Conservation (phyloP, 2,329 filamentous ascomycete genomes). For the Paracoccidioides lutzii region DNA sequence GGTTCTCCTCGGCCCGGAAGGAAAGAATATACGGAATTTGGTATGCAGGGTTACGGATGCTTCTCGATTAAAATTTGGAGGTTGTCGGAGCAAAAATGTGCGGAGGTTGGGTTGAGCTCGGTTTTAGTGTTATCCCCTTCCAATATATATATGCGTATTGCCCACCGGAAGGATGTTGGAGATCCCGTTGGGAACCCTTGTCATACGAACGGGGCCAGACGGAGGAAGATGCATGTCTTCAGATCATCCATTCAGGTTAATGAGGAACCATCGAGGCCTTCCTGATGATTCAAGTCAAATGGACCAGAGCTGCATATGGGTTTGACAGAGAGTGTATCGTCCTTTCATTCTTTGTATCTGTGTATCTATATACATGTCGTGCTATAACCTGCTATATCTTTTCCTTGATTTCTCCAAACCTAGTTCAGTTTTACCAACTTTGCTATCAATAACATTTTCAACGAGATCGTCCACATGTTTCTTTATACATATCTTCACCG, state of each 20-base stretch:
- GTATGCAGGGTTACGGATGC: slow-evolving; percentile 71
- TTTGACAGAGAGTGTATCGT: slow-evolving; percentile 2
- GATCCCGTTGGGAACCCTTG: not conserved
- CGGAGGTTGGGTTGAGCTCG: slow-evolving; percentile 58
- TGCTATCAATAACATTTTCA: not conserved
- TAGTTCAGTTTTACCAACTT: not conserved
- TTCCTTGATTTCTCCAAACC: not conserved
- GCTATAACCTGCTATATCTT: slow-evolving; percentile 7
- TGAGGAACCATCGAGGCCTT: too few relatives aligned
- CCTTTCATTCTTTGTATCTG: slow-evolving; percentile 6
- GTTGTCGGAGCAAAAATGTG: slow-evolving; percentile 69
- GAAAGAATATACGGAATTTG: slow-evolving; percentile 57
- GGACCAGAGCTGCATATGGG: not conserved
- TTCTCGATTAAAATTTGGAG: slow-evolving; percentile 90
- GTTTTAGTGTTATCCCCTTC: slow-evolving; percentile 3
- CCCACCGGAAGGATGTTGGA: not conserved
- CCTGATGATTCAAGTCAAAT: not conserved
- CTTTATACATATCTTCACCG: too few relatives aligned
- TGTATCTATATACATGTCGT: slow-evolving; percentile 13
- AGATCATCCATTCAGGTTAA: not conserved
- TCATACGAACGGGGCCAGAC: not conserved
- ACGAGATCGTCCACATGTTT: not conserved
- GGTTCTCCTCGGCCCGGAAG: slow-evolving; percentile 75
- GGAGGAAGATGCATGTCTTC: not conserved
- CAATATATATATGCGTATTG: not conserved